Conservation (phyloP, 768 basidiomycete genomes). For the Russula earlei region DNA sequence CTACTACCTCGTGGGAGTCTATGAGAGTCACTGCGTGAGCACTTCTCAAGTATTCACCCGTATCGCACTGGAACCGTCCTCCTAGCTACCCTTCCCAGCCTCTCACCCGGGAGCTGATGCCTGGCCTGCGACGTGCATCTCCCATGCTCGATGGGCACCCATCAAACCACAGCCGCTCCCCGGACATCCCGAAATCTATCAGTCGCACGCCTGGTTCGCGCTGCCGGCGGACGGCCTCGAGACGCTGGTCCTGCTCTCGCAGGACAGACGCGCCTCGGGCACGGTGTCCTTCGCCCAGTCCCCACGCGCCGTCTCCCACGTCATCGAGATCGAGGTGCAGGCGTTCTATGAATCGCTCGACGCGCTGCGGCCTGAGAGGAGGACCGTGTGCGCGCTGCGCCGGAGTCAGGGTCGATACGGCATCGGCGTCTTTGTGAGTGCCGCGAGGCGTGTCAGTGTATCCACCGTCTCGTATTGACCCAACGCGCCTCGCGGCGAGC, state of each 20-base stretch:
- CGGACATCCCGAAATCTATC: background rate
- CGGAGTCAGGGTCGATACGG: background rate
- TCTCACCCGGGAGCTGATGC: too few relatives aligned
- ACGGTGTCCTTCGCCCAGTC: background rate
- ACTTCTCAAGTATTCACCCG: too few relatives aligned
- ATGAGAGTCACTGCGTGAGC: background rate
- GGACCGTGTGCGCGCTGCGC: background rate
- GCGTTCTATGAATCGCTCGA: background rate
- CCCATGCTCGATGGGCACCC: background rate
- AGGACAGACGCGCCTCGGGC: background rate
- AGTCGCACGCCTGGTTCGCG: background rate
- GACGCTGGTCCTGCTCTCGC: background rate
- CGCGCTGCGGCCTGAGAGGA: background rate
- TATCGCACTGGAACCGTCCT: too few relatives aligned
- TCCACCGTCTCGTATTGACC: background rate
- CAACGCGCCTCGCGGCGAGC: background rate
- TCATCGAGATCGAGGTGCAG: background rate
- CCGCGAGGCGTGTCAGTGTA: background rate
- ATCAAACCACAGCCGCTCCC: background rate
- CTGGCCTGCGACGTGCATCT: background rate
- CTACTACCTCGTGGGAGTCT: background rate
- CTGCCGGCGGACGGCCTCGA: background rate
- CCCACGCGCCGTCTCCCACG: background rate
- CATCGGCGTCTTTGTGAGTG: constrained; percentile 2
- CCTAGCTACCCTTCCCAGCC: background rate